These are phyloP conservation scores for Rhizopogon salebrosus DNA, from an alignment of 768 basidiomycete species.

Conservation along the genomic window DNA sequence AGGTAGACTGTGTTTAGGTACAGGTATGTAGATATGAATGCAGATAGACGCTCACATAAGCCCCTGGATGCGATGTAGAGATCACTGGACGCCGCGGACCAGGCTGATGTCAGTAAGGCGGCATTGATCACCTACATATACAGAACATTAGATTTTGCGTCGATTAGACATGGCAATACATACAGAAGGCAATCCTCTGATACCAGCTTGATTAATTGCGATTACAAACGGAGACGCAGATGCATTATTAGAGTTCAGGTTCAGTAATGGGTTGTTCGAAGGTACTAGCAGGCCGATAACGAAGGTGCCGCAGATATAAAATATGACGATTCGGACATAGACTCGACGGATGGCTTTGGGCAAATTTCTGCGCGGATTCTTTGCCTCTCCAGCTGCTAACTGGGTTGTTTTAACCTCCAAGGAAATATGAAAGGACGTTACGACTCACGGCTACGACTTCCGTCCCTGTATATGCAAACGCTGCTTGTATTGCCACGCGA, in stretches of 20 bases:
- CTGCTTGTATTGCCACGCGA: conserved; percentile 53
- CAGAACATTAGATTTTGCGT: neutral
- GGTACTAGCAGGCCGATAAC: conserved; percentile 47
- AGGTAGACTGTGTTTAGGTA: conserved; percentile 16
- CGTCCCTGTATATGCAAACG: conserved; percentile 56
- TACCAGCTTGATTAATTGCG: conserved; percentile 50
- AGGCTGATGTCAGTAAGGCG: conserved; percentile 38
- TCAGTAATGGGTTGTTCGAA: conserved; percentile 37
- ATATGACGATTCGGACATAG: conserved; percentile 38
- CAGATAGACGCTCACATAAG: conserved; percentile 24
- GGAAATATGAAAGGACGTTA: neutral
- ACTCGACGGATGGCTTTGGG: conserved; percentile 38
- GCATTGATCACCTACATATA: conserved; percentile 31
- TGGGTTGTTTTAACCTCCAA: conserved; percentile 5
- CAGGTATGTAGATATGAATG: neutral
- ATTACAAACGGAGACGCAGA: conserved; percentile 54
- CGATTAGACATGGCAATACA: conserved; percentile 3
- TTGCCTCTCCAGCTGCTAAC: conserved; percentile 44
- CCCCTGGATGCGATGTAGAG: conserved; percentile 35
- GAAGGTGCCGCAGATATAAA: conserved; percentile 35
- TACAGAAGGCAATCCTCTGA: conserved; percentile 50
- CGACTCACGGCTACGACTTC: conserved; percentile 40
- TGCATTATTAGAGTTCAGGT: conserved; percentile 33
- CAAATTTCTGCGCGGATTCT: conserved; percentile 42
- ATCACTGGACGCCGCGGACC: conserved; percentile 38